phyloP scores from a whole-genome alignment of 1,139 yeast genomes.

The Suhomyces kunorum region DNA sequence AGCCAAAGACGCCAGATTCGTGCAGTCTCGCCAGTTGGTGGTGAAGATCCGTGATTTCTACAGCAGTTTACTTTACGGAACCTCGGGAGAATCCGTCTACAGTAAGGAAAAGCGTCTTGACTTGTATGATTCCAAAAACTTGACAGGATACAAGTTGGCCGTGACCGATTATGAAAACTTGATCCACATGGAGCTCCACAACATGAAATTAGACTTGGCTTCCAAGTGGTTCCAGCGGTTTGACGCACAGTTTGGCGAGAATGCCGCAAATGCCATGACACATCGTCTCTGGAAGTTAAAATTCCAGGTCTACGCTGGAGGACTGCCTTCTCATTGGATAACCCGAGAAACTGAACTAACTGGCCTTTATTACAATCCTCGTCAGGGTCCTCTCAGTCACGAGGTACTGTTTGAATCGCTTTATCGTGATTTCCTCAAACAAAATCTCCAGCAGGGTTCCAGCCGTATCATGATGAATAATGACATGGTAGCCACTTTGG shows the following conservation, averaged over 20 bases:
- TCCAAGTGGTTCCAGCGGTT: conserved; percentile 42
- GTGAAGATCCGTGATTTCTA: conserved; percentile 31
- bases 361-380: conserved; percentile 20
- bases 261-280: conserved; percentile 27
- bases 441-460: conserved; percentile 14
- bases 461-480: conserved; percentile 24
- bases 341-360: conserved; percentile 26
- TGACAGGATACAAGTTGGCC: conserved; percentile 26
- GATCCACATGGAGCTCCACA: conserved; percentile 36
- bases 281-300: conserved; percentile 37
- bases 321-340: conserved; percentile 37
- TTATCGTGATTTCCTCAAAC: conserved; percentile 25
- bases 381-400: conserved; percentile 21
- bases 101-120: conserved; percentile 20
- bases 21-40: conserved; percentile 18
- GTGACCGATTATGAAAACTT: conserved; percentile 43
- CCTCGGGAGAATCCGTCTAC: conserved; percentile 26
- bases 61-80: conserved; percentile 27
- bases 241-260: conserved; percentile 26
- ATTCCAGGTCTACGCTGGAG: conserved; percentile 38
- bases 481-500: conserved; percentile 28
- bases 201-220: conserved; percentile 42
- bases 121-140: conserved; percentile 21
- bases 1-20: conserved; percentile 12
- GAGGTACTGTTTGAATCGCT: conserved; percentile 24